phyloP scores from a whole-genome alignment of 2,329 filamentous ascomycete species.

The Tolypocladium pustulatum region DNA sequence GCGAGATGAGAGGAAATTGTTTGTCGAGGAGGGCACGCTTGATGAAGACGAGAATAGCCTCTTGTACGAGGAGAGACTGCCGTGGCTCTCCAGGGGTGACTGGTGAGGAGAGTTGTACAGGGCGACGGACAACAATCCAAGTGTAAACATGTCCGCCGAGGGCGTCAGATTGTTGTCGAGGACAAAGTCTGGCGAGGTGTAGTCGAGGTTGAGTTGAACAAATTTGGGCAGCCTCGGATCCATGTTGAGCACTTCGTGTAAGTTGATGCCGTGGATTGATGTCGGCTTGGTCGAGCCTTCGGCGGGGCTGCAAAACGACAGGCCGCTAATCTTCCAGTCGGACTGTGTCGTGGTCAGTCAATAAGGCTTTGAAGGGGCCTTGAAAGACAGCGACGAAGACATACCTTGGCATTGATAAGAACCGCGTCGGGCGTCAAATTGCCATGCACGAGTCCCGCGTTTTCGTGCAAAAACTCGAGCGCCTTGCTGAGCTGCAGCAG shows the following conservation, averaged over 20 bases:
- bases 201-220: constrained; percentile 88
- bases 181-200: constrained; percentile 87
- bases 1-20: constrained; percentile 75
- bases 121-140: constrained; percentile 79
- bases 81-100: constrained; percentile 75
- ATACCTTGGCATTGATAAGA: constrained; percentile 83
- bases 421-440: constrained; percentile 92
- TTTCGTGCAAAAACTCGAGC: constrained; percentile 90
- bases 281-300: constrained; percentile 65
- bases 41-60: constrained; percentile 70
- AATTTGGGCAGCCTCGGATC: constrained; percentile 72
- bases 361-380: constrained; percentile 1
- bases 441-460: constrained; percentile 83
- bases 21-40: constrained; percentile 64
- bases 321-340: constrained; percentile 97
- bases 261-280: constrained; percentile 66
- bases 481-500: constrained; percentile 88
- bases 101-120: constrained; percentile 90
- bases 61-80: constrained; percentile 76
- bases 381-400: constrained; percentile 20
- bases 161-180: constrained; percentile 80
- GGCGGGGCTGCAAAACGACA: constrained; percentile 77
- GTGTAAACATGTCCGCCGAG: constrained; percentile 84
- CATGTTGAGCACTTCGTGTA: constrained; percentile 75
- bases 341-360: constrained; percentile 43